phyloP scores from a whole-genome alignment of 176 grass and related monocot species.

The Carex littledalei region DNA sequence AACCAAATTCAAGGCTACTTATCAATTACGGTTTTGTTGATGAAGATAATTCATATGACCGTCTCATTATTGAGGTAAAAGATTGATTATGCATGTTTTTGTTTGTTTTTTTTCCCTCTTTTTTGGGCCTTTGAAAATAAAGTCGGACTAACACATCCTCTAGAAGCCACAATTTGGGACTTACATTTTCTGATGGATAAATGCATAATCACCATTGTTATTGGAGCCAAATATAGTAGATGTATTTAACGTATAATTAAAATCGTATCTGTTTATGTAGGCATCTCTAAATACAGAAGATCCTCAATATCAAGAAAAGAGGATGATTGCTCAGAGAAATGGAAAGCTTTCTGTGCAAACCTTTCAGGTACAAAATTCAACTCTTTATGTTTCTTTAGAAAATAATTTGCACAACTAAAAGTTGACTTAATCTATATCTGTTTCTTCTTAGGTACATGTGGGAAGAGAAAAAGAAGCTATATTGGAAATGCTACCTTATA shows the following conservation, averaged over 20 bases:
- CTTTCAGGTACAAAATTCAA: conserved; percentile 58
- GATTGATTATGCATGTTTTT: conserved; percentile 1
- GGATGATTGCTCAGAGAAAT: conserved; percentile 97
- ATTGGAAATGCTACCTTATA: conserved; percentile 82
- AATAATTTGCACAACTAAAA: conserved; percentile 15
- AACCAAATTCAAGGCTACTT: conserved; percentile 94
- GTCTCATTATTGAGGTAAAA: conserved; percentile 74
- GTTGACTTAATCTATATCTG: conserved; percentile 23
- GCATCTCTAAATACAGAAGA: conserved; percentile 92
- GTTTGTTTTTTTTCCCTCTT: conserved; percentile 9
- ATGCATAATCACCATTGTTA: not conserved
- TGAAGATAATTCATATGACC: conserved; percentile 95
- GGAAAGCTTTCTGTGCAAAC: conserved; percentile 90
- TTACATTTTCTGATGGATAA: not conserved
- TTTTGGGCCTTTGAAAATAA: conserved; percentile 11
- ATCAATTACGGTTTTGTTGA: conserved; percentile 99
- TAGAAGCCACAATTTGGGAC: not conserved
- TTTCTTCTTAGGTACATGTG: conserved; percentile 47
- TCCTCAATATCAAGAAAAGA: conserved; percentile 98
- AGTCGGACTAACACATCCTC: not conserved
- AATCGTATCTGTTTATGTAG: conserved; percentile 32
- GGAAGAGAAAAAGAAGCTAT: conserved; percentile 92
- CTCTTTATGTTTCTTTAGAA: conserved; percentile 12
- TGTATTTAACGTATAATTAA: not conserved
- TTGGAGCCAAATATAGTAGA: not conserved